Evolutionary conservation across 2,329 filamentous ascomycete genomes (phyloP), one percentile per base, ranked within the genome.

Genomic region (Cytospora chrysosperma): DNA sequence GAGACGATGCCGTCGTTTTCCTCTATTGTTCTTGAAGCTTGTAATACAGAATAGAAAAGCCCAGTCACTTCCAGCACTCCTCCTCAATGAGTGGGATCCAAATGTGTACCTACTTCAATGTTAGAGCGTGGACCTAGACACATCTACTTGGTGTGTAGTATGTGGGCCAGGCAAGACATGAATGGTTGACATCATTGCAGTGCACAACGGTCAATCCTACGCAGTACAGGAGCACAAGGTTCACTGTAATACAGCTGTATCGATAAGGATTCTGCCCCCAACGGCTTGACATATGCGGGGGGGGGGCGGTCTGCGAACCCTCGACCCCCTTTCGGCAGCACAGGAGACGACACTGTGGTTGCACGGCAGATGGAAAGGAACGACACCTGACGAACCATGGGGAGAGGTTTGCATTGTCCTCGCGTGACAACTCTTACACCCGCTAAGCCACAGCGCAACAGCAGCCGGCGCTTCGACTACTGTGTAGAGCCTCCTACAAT

Each of bases 141-240:
- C n/a, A n/a, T n/a, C n/a, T 15, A 34, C 32, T 34, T 34, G 13
- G 9, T 34, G 13, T 5, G 32, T 34, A 15, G 32, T n/a, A n/a
- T n/a, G n/a, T n/a, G n/a, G n/a, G n/a, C n/a, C n/a, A n/a, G n/a
- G n/a, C 32, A 3, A n/a, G 37, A 8, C n/a, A 15, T 8, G n/a
- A 47, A 32, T 32, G 53, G 30, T 28, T 62, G 60, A 62, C 60
- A 62, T 62, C 60, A 62, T 51, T n/a, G n/a, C 27, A 40, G 5
- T 3, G 15, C 34, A 37, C 32, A 12, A 15, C 13, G 32, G 9
- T 10, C 30, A 37, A 37, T 5, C n/a, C n/a, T n/a, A n/a, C n/a
- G n/a, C n/a, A n/a, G n/a, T 15, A 3, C 13, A 10, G 13, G 10
- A 5, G 28, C 28, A 34, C 32, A 12, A 34, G 13, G 13, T 5